Conservation (phyloP, 495 filamentous ascomycete species). For the Aspergillus asperescens region DNA sequence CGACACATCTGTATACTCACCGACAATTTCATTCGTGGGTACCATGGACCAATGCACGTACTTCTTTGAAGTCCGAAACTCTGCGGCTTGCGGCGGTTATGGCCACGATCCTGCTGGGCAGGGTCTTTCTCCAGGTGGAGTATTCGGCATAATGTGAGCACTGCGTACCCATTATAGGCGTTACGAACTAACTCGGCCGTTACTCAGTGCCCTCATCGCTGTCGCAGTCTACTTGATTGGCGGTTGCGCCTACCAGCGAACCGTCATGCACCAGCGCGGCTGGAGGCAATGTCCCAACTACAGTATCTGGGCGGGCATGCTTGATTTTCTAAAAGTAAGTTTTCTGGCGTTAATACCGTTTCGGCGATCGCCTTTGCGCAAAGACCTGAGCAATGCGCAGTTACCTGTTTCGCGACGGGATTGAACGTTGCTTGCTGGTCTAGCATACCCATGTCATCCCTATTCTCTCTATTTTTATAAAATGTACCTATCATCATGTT, state of each 20-base stretch:
- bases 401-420: constrained; percentile 36
- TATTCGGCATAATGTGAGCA: constrained; percentile 87
- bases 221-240: constrained; percentile 85
- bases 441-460: constrained; percentile 12
- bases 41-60: constrained; percentile 89
- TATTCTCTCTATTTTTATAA: neutral
- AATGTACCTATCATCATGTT: neutral
- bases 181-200: constrained; percentile 15
- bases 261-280: constrained; percentile 88
- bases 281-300: constrained; percentile 97
- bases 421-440: constrained; percentile 31
- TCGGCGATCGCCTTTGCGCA: constrained; percentile 24
- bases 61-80: constrained; percentile 90
- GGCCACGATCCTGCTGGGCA: constrained; percentile 54
- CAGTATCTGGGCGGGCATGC: constrained; percentile 82
- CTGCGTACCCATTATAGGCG: neutral
- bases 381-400: constrained; percentile 19
- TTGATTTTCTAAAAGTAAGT: constrained; percentile 77
- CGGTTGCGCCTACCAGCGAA: constrained; percentile 91
- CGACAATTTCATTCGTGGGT: constrained; percentile 74
- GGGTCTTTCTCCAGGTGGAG: constrained; percentile 74
- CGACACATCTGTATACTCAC: constrained; percentile 55
- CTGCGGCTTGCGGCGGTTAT: constrained; percentile 73
- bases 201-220: constrained; percentile 56
- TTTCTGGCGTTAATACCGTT: constrained; percentile 31